Percentiles rank a stretch among this genome's conserved stretches.
Conservation (phyloP, 805 yeast genomes). For the Komagataella phaffii region DNA sequence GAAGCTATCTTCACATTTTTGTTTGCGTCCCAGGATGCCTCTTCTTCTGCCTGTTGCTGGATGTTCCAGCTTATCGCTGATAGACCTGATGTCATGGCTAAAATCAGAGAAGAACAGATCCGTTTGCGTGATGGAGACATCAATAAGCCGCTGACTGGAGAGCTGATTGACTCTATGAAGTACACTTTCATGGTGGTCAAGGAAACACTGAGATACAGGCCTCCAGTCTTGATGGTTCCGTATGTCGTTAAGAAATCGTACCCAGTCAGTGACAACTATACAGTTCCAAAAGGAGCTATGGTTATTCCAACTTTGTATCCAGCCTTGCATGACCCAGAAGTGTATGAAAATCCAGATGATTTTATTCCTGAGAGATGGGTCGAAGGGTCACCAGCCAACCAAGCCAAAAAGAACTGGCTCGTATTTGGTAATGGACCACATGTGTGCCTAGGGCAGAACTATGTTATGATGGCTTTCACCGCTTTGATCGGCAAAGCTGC, state of each 20-base stretch:
- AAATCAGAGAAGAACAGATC: conserved; percentile 88
- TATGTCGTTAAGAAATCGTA: conserved; percentile 80
- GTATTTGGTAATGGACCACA: conserved; percentile 98
- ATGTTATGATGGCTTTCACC: conserved; percentile 82
- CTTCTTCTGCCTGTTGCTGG: conserved; percentile 97
- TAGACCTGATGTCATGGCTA: conserved; percentile 78
- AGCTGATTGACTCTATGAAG: conserved; percentile 71
- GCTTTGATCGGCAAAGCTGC: conserved; percentile 87
- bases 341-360: conserved; percentile 85
- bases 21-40: conserved; percentile 97
- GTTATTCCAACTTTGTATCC: conserved; percentile 93
- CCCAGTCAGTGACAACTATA: conserved; percentile 72
- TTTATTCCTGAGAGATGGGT: conserved; percentile 95
- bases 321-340: conserved; percentile 94
- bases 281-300: conserved; percentile 97
- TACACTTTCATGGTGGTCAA: conserved; percentile 86
- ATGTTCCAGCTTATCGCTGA: conserved; percentile 92
- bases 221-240: conserved; percentile 97
- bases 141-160: conserved; percentile 42
- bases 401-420: conserved; percentile 82
- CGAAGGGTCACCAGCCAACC: conserved; percentile 61
- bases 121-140: conserved; percentile 72
- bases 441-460: conserved; percentile 88
- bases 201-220: conserved; percentile 88
- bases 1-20: conserved; percentile 94